Evolutionary conservation across 345 rosid species (phyloP).

Genomic region (Boechera stricta): DNA sequence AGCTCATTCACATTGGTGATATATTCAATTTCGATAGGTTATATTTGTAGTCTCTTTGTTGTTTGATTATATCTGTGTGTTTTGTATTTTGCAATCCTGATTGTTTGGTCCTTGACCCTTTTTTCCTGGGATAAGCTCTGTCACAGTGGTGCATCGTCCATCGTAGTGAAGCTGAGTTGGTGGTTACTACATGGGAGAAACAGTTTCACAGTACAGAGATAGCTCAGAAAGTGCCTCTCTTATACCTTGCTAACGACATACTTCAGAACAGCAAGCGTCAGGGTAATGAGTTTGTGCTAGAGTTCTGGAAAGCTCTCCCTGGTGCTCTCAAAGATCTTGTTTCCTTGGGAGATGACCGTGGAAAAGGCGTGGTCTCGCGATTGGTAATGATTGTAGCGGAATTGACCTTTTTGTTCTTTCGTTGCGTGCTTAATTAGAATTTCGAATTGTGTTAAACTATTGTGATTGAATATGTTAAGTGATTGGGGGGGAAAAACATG

Average conservation of each 20-base stretch:
- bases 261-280: conserved; percentile 91
- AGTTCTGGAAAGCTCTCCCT: conserved; percentile 95
- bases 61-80: background rate
- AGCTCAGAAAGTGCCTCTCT: conserved; percentile 78
- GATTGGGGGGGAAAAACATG: background rate
- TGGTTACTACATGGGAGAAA: conserved; percentile 86
- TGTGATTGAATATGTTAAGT: background rate
- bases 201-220: conserved; percentile 75
- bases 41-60: background rate
- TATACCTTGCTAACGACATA: conserved; percentile 91
- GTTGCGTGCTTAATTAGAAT: background rate
- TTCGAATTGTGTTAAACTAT: background rate
- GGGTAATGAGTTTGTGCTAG: conserved; percentile 86
- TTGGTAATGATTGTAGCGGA: conserved; percentile 48
- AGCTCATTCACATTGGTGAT: background rate
- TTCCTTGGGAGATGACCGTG: conserved; percentile 73
- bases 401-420: background rate
- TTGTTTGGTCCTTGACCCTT: conserved; percentile 16
- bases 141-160: conserved; percentile 94
- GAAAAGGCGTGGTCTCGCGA: conserved; percentile 76
- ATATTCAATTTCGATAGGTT: background rate
- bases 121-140: conserved; percentile 51
- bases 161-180: conserved; percentile 77
- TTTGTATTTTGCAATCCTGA: background rate
- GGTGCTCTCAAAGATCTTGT: conserved; percentile 68